phyloP scores from a whole-genome alignment of 306 rosid genomes.

The Macrotyloma uniflorum region DNA sequence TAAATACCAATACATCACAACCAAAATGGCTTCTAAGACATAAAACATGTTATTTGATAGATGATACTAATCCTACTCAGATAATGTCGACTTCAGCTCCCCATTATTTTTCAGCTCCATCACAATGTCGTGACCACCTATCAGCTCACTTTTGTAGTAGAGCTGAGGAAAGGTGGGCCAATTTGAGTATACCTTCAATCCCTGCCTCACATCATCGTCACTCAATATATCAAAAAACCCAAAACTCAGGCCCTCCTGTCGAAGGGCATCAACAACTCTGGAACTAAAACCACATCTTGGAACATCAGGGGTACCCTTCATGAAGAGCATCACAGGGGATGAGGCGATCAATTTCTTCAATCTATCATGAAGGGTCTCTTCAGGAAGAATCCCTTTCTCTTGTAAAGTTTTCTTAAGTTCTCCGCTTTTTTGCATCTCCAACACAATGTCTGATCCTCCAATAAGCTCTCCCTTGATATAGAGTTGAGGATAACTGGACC shows the following conservation, averaged over 20 bases:
- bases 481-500: constrained; percentile 96
- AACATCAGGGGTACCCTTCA: constrained; percentile 90
- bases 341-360: constrained; percentile 69
- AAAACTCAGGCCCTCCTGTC: constrained; percentile 67
- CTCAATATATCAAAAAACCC: constrained; percentile 79
- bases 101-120: constrained; percentile 75
- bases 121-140: constrained; percentile 88
- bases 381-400: constrained; percentile 62
- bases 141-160: constrained; percentile 82
- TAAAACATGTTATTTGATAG: constrained; percentile 39
- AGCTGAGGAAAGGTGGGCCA: constrained; percentile 99
- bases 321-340: constrained; percentile 85
- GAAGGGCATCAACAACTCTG: constrained; percentile 74
- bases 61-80: constrained; percentile 53
- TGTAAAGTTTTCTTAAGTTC: constrained; percentile 68
- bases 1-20: constrained; percentile 31
- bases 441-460: constrained; percentile 91
- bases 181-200: constrained; percentile 76
- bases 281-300: constrained; percentile 96
- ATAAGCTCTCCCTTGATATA: constrained; percentile 79
- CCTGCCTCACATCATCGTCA: constrained; percentile 91
- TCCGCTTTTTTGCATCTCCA: constrained; percentile 97
- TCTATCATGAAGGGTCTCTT: constrained; percentile 68
- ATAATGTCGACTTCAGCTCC: constrained; percentile 73
- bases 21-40: constrained; percentile 28